These are phyloP conservation scores for Populus hybrid DNA, from an alignment of 441 rosid genomes.

Conservation along the genomic window DNA sequence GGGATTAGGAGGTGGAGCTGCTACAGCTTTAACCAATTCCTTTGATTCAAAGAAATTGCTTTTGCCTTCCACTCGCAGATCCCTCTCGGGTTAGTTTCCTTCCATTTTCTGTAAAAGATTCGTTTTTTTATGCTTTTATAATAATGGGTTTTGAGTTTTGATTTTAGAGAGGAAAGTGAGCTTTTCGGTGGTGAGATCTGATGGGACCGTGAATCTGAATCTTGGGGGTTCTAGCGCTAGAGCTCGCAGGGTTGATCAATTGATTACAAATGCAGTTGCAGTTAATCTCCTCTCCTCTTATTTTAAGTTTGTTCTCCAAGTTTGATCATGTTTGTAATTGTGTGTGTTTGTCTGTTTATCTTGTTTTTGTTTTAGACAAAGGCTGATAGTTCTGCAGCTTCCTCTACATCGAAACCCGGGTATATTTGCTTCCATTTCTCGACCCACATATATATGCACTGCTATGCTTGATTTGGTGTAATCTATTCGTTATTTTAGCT, in stretches of 20 bases:
- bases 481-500: no score
- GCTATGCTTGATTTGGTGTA: no score
- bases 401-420: constrained; percentile 63
- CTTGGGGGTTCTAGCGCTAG: constrained; percentile 21
- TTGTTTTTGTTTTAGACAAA: constrained; percentile 41
- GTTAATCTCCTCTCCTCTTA: constrained; percentile 26
- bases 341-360: not conserved
- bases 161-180: constrained; percentile 43
- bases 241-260: constrained; percentile 34
- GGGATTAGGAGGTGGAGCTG: constrained; percentile 57
- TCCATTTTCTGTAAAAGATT: not conserved
- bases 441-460: no score
- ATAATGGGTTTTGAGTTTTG: not conserved
- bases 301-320: not conserved
- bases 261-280: constrained; percentile 64
- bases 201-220: constrained; percentile 29
- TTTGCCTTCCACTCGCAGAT: constrained; percentile 32
- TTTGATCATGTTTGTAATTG: not conserved
- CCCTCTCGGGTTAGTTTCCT: constrained; percentile 34
- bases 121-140: no score
- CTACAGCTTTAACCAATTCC: constrained; percentile 40
- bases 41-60: constrained; percentile 45
- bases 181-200: constrained; percentile 49
- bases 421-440: constrained; percentile 19
- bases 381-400: constrained; percentile 39